phyloP scores from a whole-genome alignment of 2,329 filamentous ascomycete species.

The Teratosphaeria viscida region DNA sequence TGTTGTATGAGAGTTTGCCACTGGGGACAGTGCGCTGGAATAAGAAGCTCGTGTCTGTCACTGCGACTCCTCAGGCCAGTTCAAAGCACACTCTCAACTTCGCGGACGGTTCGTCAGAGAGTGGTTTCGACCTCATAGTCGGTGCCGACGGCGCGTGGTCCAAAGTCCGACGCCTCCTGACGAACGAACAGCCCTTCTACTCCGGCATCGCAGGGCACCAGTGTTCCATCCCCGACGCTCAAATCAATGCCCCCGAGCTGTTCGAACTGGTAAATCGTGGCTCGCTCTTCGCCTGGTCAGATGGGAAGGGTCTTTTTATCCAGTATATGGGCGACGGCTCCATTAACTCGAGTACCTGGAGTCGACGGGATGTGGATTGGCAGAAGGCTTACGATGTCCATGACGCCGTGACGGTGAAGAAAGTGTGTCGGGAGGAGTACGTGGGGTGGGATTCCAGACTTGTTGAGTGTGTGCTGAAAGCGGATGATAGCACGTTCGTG shows the following conservation, averaged over 20 bases:
- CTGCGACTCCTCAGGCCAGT: conserved; percentile 6
- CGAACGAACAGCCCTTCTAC: conserved; percentile 24
- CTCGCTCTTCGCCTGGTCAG: conserved; percentile 18
- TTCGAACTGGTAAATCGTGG: conserved; percentile 26
- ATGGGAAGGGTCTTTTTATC: conserved; percentile 19
- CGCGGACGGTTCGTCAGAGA: conserved; percentile 23
- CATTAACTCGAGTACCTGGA: conserved; percentile 21
- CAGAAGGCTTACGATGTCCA: conserved; percentile 31
- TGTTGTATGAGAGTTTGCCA: conserved; percentile 25
- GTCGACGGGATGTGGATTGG: conserved; percentile 17
- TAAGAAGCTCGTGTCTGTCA: conserved; percentile 14
- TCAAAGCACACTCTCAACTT: conserved; percentile 23
- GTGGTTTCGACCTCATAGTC: conserved; percentile 31
- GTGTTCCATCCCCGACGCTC: conserved; percentile 21
- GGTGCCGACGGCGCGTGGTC: conserved; percentile 36
- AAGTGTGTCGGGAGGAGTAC: conserved; percentile 3
- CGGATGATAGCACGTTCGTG: conserved; percentile 13
- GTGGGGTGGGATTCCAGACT: conserved; percentile 24
- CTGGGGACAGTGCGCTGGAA: conserved; percentile 23
- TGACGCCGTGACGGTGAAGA: conserved; percentile 4
- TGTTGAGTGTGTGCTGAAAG: conserved; percentile 16
- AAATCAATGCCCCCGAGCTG: conserved; percentile 17
- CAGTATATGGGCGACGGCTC: conserved; percentile 19
- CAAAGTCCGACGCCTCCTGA: conserved; percentile 26
- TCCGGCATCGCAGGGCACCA: conserved; percentile 20